Evolutionary conservation across 2,329 filamentous ascomycete genomes (phyloP).

Genomic region (Thielaviopsis cerberus): DNA sequence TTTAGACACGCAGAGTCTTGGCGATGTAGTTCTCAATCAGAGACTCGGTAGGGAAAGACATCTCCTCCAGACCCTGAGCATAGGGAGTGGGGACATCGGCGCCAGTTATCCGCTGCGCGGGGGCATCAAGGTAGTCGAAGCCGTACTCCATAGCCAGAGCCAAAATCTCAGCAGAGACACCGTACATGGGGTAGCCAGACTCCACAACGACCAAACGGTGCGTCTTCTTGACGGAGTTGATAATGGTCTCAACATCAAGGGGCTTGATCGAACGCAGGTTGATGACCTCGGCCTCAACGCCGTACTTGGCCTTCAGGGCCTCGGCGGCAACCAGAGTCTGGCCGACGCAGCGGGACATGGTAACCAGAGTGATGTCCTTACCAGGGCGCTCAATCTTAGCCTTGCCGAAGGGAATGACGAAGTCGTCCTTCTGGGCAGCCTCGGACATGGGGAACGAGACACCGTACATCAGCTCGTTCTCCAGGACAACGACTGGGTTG

Average conservation of each 20-base stretch:
- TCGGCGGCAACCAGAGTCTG: slow-evolving; percentile 79
- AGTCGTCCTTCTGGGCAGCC: slow-evolving; percentile 87
- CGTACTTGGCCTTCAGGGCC: slow-evolving; percentile 87
- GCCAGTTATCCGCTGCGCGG: slow-evolving; percentile 83
- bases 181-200: slow-evolving; percentile 90
- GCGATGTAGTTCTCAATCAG: slow-evolving; percentile 75
- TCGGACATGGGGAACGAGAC: slow-evolving; percentile 93
- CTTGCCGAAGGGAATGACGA: slow-evolving; percentile 93
- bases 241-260: slow-evolving; percentile 81
- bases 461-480: slow-evolving; percentile 85
- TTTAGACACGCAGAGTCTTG: slow-evolving; percentile 68
- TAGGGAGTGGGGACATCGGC: slow-evolving; percentile 96
- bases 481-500: slow-evolving; percentile 82
- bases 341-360: slow-evolving; percentile 85
- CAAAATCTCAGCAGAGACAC: slow-evolving; percentile 80
- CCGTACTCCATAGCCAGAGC: slow-evolving; percentile 93
- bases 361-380: slow-evolving; percentile 90
- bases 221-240: slow-evolving; percentile 98
- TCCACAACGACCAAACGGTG: slow-evolving; percentile 79
- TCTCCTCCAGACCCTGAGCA: slow-evolving; percentile 77
- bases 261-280: slow-evolving; percentile 97
- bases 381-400: slow-evolving; percentile 95
- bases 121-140: slow-evolving; percentile 92
- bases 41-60: slow-evolving; percentile 81
- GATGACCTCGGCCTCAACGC: slow-evolving; percentile 87